phyloP scores from a whole-genome alignment of 352 stramenopile genomes.

The Globisporangium alternatum region DNA sequence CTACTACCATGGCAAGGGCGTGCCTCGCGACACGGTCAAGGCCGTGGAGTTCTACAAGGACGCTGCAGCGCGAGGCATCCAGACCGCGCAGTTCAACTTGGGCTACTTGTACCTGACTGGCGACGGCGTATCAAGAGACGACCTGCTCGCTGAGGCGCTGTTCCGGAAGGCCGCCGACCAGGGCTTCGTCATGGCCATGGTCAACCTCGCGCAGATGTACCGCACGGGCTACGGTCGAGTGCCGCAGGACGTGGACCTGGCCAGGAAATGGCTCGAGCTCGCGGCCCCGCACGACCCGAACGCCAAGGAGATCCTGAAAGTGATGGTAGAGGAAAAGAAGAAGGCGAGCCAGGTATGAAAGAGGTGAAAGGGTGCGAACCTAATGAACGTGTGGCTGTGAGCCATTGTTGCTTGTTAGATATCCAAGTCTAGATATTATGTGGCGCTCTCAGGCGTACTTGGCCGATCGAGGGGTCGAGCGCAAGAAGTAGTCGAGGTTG shows the following conservation, averaged over 20 bases:
- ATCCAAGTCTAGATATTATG: neutral
- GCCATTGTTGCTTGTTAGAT: neutral
- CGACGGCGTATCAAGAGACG: constrained; percentile 52
- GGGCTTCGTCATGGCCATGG: constrained; percentile 85
- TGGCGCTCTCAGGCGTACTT: constrained; percentile 8
- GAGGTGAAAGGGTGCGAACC: neutral
- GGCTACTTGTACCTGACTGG: constrained; percentile 69
- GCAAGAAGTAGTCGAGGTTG: constrained; percentile 6
- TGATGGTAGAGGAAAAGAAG: constrained; percentile 23
- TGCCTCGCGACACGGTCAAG: constrained; percentile 46
- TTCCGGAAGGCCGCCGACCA: constrained; percentile 75
- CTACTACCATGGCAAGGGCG: constrained; percentile 63
- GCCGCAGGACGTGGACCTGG: constrained; percentile 53
- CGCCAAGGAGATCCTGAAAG: constrained; percentile 69
- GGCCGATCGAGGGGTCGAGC: constrained; percentile 4
- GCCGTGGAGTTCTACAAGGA: constrained; percentile 72
- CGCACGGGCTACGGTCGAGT: constrained; percentile 63
- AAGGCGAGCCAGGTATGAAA: constrained; percentile 4
- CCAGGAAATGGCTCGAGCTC: constrained; percentile 73
- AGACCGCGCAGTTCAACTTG: constrained; percentile 78
- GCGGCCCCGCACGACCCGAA: constrained; percentile 72
- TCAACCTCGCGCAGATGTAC: constrained; percentile 87
- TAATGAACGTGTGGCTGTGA: neutral
- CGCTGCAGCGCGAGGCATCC: constrained; percentile 50
- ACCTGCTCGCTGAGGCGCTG: constrained; percentile 62